Evolutionary conservation across 257 asterid species (phyloP), one percentile per base, ranked within the genome.

Genomic region (Ilex asprella): DNA sequence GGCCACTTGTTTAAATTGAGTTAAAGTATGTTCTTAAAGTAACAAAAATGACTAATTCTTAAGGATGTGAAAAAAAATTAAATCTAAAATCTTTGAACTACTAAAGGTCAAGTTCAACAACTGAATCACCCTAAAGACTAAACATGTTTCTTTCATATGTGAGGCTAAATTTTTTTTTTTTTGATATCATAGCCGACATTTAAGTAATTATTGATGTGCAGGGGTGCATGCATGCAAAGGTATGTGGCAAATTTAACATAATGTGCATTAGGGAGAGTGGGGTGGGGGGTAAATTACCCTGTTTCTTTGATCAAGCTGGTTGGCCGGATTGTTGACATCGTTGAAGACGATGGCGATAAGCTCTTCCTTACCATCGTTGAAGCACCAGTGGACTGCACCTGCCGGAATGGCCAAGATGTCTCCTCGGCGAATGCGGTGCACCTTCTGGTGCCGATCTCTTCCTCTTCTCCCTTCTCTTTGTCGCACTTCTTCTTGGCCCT

Each of bases 221-320:
- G 27, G 27, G 27, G 27, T 21, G 27, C 27, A 21, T 21, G 27
- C 27, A 21, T 21, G 27, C 27, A 21, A 21, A 21, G 27, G 27
- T 21, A 21, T 21, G 27, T 21, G 27, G 27, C 27, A 21, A 21
- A 21, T 21, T 21, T 21, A 21, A 8, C 41, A 49, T 15, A 4
- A 49, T 15, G 3, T 11, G 3, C 54, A 49, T 49, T 49, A 49
- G 5, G 10, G 3, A 49, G 5, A 2, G 14, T 46, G 13, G 14
- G 10, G 3, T 46, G n/a, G 52, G 52, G n/a, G 52, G 14, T 14
- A 46, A 10, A 10, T 8, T 7, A 84, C 95, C 74, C 91, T 76
- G 75, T 69, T 71, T 66, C 59, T 81, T 31, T 88, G 78, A 78
- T 88, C 96, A 56, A 88, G 91, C 62, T 85, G 91, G 82, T 88